These are phyloP conservation scores for Tirmania nivea DNA, from an alignment of 495 filamentous ascomycete species.

Conservation along the genomic window DNA sequence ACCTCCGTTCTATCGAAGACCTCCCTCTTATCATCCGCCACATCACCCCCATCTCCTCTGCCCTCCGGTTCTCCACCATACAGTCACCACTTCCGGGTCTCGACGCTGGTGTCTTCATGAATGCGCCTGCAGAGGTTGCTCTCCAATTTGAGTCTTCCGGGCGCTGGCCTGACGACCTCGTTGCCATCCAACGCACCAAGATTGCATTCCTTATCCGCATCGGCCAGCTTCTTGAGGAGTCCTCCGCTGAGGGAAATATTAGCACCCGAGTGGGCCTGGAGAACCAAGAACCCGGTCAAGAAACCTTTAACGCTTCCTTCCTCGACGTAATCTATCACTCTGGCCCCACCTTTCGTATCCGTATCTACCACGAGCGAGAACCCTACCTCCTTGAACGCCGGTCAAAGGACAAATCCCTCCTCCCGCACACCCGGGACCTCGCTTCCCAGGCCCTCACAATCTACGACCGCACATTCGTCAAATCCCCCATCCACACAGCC, in stretches of 20 bases:
- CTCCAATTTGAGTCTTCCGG: constrained; percentile 85
- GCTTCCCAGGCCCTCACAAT: constrained; percentile 41
- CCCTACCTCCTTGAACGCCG: constrained; percentile 54
- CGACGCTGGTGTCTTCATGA: constrained; percentile 19
- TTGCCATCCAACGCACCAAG: constrained; percentile 82
- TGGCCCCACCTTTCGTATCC: constrained; percentile 43
- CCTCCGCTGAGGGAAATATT: constrained; percentile 24
- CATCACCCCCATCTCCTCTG: constrained; percentile 44
- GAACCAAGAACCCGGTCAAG: constrained; percentile 32
- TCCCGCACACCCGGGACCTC: constrained; percentile 39
- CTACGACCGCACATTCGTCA: constrained; percentile 49
- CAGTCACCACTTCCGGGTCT: constrained; percentile 22
- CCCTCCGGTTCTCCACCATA: constrained; percentile 52
- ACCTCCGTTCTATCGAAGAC: constrained; percentile 50
- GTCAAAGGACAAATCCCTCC: constrained; percentile 46
- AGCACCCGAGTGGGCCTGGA: constrained; percentile 56
- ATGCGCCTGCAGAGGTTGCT: constrained; percentile 38
- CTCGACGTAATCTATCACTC: constrained; percentile 56
- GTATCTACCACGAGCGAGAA: constrained; percentile 68
- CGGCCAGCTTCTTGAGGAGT: constrained; percentile 38
- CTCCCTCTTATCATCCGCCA: constrained; percentile 65
- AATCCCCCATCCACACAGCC: constrained; percentile 58
- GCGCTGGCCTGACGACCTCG: constrained; percentile 80
- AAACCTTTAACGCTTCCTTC: constrained; percentile 55
- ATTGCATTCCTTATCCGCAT: constrained; percentile 76